Base-by-base conservation (phyloP, 768 basidiomycete genomes). In the Hypholoma sublateritium region DNA sequence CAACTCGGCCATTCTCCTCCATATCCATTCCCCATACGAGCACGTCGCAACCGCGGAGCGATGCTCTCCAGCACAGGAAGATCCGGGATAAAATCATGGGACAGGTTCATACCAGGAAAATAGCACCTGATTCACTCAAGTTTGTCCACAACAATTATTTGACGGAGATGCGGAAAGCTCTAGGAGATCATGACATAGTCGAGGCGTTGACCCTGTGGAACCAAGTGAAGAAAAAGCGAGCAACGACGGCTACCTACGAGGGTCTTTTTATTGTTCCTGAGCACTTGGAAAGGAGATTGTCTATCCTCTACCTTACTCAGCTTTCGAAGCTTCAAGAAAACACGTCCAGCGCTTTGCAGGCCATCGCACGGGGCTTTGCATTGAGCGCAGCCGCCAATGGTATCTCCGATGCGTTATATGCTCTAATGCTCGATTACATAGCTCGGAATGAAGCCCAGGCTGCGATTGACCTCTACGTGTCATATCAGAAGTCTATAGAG, bases 381-480 rank as follows among this genome's bases (percentile, higher is more conserved):
- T 49, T 88, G 19, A 65, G 73, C 36, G 72, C 80, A 6, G 83
- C 87, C 0, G 72, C 65, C 11, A 68, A 66, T 25, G 74, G 80
- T 28, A 75, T 75, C 8, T 71, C 77, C 13, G 74, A 77, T 11
- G 81, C 81, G 4, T 69, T 90, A 46, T 72, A 72, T 50, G 75
- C 78, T 19, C 75, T 78, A 59, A 77, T 90, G 80, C 61, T 75
- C 43, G 64, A 69, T 36, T 71, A 80, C 59, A 65, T 89, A 53
- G 66, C 69, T 41, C 64, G 66, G 16, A 67, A 73, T 13, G 68
- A 87, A 54, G 63, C 75, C n/a, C 60, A 69, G 9, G 67, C 72
- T 7, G 78, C 80, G 39, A 63, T 86, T 25, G 63, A 70, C 39
- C 68, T 88, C 17, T 81, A 85, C 55, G 60, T 67, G 36, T 68